These are phyloP conservation scores for Kodamaea derodonti DNA, from an alignment of 1,139 yeast genomes.

Conservation along the genomic window DNA sequence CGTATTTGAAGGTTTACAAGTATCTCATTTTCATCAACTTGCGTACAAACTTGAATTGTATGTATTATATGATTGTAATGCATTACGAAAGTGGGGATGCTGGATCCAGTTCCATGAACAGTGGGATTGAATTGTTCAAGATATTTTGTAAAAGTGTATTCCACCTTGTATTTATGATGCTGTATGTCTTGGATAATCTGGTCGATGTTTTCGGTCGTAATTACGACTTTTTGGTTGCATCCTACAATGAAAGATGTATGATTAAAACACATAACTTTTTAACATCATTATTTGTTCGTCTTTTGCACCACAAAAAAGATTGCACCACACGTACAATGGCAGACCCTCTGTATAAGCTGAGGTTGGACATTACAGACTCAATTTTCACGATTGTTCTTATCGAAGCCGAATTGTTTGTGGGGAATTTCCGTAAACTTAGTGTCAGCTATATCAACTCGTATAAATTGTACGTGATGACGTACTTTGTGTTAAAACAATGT, in stretches of 20 bases:
- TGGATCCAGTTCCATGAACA: conserved; percentile 29
- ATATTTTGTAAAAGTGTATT: conserved; percentile 42
- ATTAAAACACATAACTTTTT: conserved; percentile 41
- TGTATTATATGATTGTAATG: conserved; percentile 41
- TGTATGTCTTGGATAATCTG: conserved; percentile 42
- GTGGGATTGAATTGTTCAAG: conserved; percentile 44
- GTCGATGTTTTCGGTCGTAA: conserved; percentile 42
- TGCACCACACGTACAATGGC: conserved; percentile 28
- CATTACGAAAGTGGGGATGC: conserved; percentile 38
- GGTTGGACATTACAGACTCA: conserved; percentile 34
- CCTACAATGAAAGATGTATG: conserved; percentile 41
- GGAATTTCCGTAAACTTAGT: conserved; percentile 39
- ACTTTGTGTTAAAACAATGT: conserved; percentile 41
- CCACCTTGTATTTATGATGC: conserved; percentile 44
- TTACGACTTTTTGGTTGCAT: conserved; percentile 38
- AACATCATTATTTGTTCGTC: conserved; percentile 39
- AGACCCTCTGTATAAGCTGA: conserved; percentile 20
- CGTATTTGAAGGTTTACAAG: conserved; percentile 29
- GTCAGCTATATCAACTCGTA: conserved; percentile 39
- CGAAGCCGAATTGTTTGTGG: conserved; percentile 46
- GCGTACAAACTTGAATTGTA: conserved; percentile 41
- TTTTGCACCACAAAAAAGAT: conserved; percentile 38
- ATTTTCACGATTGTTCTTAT: conserved; percentile 33
- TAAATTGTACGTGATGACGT: conserved; percentile 40
- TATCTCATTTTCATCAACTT: conserved; percentile 36